Conservation (phyloP, 1,139 yeast species). For the Candida labiduridarum region DNA sequence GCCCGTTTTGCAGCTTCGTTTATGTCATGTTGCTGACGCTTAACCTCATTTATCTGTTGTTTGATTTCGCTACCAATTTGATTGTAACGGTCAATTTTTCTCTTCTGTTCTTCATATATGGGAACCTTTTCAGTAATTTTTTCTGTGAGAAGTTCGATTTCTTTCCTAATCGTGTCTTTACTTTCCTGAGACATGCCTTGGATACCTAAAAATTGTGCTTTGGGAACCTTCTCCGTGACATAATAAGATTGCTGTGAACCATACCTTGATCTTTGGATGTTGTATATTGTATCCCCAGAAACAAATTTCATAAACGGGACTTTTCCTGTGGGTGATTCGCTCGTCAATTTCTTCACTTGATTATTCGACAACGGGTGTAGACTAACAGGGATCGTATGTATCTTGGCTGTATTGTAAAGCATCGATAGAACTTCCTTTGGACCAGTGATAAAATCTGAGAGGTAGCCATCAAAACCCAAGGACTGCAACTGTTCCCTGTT, state of each 20-base stretch:
- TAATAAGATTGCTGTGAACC: slow-evolving; percentile 56
- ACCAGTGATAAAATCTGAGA: slow-evolving; percentile 72
- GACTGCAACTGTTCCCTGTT: slow-evolving; percentile 35
- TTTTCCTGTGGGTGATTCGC: slow-evolving; percentile 32
- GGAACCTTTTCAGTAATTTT: slow-evolving; percentile 8
- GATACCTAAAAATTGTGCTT: slow-evolving; percentile 40
- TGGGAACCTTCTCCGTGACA: slow-evolving; percentile 36
- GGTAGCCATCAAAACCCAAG: slow-evolving; percentile 78
- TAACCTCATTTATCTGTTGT: slow-evolving; percentile 19
- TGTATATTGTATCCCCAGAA: slow-evolving; percentile 58
- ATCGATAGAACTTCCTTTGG: slow-evolving; percentile 74
- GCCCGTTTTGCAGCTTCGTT: slow-evolving; percentile 16
- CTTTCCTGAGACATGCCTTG: slow-evolving; percentile 47
- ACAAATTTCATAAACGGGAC: slow-evolving; percentile 57
- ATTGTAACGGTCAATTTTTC: background rate
- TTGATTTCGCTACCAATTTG: slow-evolving; percentile 17
- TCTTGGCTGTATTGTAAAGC: slow-evolving; percentile 61
- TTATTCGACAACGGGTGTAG: slow-evolving; percentile 39
- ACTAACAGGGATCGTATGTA: slow-evolving; percentile 69
- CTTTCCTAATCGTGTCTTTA: slow-evolving; percentile 23
- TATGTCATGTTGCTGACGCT: slow-evolving; percentile 16
- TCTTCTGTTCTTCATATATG: slow-evolving; percentile 2
- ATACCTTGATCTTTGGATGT: slow-evolving; percentile 56
- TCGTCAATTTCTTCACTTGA: slow-evolving; percentile 42
- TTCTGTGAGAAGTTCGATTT: slow-evolving; percentile 1